These are phyloP conservation scores for Tetrapisispora iriomotensis DNA, from an alignment of 805 yeast genomes.

Conservation along the genomic window DNA sequence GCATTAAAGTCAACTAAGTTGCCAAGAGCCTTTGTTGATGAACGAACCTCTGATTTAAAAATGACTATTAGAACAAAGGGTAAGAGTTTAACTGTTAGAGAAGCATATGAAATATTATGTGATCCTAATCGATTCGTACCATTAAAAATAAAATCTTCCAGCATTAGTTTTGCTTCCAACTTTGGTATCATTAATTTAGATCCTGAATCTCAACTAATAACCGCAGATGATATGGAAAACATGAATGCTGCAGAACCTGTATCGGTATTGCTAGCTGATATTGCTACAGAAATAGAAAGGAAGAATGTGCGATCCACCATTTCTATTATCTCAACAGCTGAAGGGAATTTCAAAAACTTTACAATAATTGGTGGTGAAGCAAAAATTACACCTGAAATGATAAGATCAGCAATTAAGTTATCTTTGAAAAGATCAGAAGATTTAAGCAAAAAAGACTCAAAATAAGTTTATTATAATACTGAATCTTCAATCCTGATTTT, in stretches of 20 bases:
- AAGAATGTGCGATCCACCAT: slow-evolving; percentile 45
- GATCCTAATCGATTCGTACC: slow-evolving; percentile 36
- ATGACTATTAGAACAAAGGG: slow-evolving; percentile 46
- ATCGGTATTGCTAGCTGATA: slow-evolving; percentile 51
- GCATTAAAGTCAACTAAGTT: slow-evolving; percentile 52
- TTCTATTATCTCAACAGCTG: slow-evolving; percentile 28
- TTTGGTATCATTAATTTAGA: slow-evolving; percentile 49
- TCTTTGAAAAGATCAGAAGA: slow-evolving; percentile 40
- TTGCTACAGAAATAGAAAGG: slow-evolving; percentile 84
- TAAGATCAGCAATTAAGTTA: slow-evolving; percentile 39
- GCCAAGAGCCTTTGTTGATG: slow-evolving; percentile 63
- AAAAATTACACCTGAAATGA: slow-evolving; percentile 37
- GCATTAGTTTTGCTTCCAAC: slow-evolving; percentile 37
- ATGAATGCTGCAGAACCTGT: slow-evolving; percentile 25
- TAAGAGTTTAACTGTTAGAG: slow-evolving; percentile 37
- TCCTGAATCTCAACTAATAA: slow-evolving; percentile 25
- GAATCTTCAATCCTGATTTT: not conserved
- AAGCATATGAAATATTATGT: slow-evolving; percentile 46
- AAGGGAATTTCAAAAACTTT: slow-evolving; percentile 33
- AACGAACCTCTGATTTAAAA: slow-evolving; percentile 42
- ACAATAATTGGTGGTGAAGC: slow-evolving; percentile 42
- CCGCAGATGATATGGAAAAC: slow-evolving; percentile 23
- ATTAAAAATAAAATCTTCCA: slow-evolving; percentile 32
- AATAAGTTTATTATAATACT: not conserved
- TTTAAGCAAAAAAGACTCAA: slow-evolving; percentile 8